Evolutionary conservation across 2,329 filamentous ascomycete genomes (phyloP), one percentile per base, ranked within the genome.

Genomic region (Diaporthe nobilis): DNA sequence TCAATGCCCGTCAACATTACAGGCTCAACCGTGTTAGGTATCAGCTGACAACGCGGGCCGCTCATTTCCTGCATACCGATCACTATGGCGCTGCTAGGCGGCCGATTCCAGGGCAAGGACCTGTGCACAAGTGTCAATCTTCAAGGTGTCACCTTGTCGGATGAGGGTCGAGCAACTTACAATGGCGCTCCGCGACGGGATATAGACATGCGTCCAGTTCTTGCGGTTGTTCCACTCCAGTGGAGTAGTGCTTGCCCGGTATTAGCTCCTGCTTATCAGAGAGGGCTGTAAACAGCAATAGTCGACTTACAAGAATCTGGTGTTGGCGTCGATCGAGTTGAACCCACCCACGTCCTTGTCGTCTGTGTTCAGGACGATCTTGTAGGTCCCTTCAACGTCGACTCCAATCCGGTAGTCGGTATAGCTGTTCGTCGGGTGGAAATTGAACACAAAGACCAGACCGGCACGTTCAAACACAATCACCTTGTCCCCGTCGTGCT

Each of bases 401-500:
- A 99, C 89, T 25, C 97, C 97, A 63, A 99, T 93, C 51, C 96
- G 92, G 84, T 98, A 99, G 85, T 98, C 97, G 15, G 93, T 93
- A 85, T 94, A 99, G 84, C 95, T 98, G 79, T 93, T 86, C 39
- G 90, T 91, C 0, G 94, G 92, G 83, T 98, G 93, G 89, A 98
- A 98, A 86, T 99, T 99, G 90, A 99, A 98, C 80, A 98, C 90
- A 88, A 96, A 99, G 15, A 99, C 88, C 75, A 98, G 86, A 0
- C 96, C 96, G 1, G 92, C 97, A 44, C 97, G 92, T 87, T 99
- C 97, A 83, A 98, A 99, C 4, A 98, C 96, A 78, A 99, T 92
- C 58, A 98, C 93, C 87, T 98, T 99, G 86, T 99, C 97, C 28
- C 85, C 88, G 82, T 98, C 95, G 83, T 99, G 92, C 90, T 98